Evolutionary conservation across 2,329 filamentous ascomycete species (phyloP), one percentile per base, ranked within the genome.

Genomic region (Chaetomiaceae sp.): DNA sequence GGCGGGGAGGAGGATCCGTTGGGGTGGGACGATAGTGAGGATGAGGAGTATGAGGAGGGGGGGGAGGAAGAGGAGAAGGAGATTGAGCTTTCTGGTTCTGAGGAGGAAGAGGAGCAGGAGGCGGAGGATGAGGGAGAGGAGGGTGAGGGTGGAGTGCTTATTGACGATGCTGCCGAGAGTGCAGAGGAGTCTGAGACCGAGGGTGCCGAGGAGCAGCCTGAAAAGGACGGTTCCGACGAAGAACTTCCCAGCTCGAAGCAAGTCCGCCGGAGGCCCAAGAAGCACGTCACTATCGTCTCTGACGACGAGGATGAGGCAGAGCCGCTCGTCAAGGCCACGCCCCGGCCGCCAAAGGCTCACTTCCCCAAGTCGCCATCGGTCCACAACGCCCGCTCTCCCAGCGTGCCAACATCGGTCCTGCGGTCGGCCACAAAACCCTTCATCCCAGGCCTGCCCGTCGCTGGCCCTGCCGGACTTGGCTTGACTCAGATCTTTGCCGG

Each of bases 401-500:
- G 70, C n/a, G 72, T 73, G 12, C 85, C 84, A 3, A 81, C 76
- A 15, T 87, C 84, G 0, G 81, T 86, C 2, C 67, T 87, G n/a
- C 80, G 84, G 37, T 87, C 84, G 4, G 83, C 83, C 2, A 84
- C 79, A 55, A 88, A 87, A 69, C 79, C 75, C 0, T 86, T 87
- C 61, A 87, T 89, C 54, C 87, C 86, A 3, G 85, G 84, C 1
- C 71, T 89, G 19, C 81, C 84, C 2, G 63, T 64, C 8, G 71
- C 71, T 20, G 80, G 77, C 0, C 76, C 82, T 20, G 83, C 82
- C 33, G 83, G 83, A 3, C 72, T 95, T 38, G 88, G 89, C 9
- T 77, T 96, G 40, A 95, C 90, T 0, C 91, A 96, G 64, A 92
- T 94, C 58, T 96, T 96, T 66, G 88, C 88, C 5, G 89, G 89